Evolutionary conservation across 768 basidiomycete genomes (phyloP).

Genomic region (Fistulinella prunicolor): DNA sequence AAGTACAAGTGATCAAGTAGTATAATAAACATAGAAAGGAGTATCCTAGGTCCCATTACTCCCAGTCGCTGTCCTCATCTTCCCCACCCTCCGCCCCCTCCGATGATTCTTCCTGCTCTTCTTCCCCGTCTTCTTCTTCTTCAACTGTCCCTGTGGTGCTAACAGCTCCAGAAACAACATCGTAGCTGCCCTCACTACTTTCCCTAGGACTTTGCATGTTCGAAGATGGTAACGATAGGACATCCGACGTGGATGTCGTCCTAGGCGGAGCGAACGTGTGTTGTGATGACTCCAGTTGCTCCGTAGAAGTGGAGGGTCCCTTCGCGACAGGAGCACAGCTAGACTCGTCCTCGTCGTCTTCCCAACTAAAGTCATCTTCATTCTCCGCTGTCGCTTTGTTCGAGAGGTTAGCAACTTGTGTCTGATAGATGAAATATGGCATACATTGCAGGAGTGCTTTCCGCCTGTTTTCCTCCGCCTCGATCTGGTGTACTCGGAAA

Average conservation of each 20-base stretch:
- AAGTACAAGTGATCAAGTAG: background rate
- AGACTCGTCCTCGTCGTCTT: constrained; percentile 84
- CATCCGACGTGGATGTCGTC: constrained; percentile 17
- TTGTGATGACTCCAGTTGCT: constrained; percentile 20
- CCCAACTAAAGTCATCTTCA: constrained; percentile 92
- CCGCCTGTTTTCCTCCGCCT: constrained; percentile 72
- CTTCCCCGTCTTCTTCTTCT: constrained; percentile 39
- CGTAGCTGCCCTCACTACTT: constrained; percentile 66
- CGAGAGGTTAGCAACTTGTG: constrained; percentile 4
- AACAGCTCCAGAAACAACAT: constrained; percentile 56
- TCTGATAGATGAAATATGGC: constrained; percentile 7
- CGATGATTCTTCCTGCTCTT: background rate
- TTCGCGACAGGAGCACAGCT: constrained; percentile 14
- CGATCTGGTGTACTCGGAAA: constrained; percentile 82
- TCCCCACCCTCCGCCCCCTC: constrained; percentile 29
- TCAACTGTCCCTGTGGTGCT: constrained; percentile 38
- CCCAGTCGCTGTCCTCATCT: constrained; percentile 51
- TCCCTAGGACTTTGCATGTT: constrained; percentile 45
- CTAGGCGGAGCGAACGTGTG: constrained; percentile 26
- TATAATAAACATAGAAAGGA: constrained; percentile 20
- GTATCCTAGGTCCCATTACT: constrained; percentile 33
- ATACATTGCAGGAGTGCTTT: constrained; percentile 73
- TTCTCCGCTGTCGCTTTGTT: constrained; percentile 56
- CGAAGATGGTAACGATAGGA: constrained; percentile 30
- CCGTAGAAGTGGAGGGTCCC: constrained; percentile 7